Evolutionary conservation across 148 eudicot genomes (phyloP).

Genomic region (Selenicereus undatus): DNA sequence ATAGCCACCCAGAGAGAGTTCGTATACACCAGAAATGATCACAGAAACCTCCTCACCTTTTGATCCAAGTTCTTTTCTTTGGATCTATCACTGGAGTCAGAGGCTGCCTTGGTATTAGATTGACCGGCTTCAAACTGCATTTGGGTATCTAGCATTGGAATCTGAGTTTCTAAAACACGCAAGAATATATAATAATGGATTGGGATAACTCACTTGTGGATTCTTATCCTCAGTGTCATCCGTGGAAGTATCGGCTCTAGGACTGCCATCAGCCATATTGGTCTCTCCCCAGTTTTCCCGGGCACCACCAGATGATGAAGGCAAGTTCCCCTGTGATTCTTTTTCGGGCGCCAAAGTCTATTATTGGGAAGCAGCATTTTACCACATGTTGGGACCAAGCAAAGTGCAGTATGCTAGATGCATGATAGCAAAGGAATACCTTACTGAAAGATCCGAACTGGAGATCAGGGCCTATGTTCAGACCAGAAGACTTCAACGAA

Average conservation of each 20-base stretch:
- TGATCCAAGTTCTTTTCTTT: conserved; percentile 78
- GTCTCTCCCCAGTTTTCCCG: conserved; percentile 73
- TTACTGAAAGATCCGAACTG: conserved; percentile 56
- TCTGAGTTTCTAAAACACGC: neutral
- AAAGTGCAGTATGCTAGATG: neutral
- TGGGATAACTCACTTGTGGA: conserved; percentile 38
- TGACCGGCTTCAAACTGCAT: conserved; percentile 68
- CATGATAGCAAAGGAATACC: conserved; percentile 34
- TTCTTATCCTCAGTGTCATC: conserved; percentile 70
- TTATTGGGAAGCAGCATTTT: neutral
- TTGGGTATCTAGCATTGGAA: neutral
- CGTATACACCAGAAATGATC: neutral
- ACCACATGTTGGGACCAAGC: neutral
- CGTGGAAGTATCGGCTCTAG: conserved; percentile 74
- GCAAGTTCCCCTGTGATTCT: conserved; percentile 38
- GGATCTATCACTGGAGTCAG: conserved; percentile 87
- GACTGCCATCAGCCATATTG: conserved; percentile 74
- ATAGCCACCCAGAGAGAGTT: neutral
- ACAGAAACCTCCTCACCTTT: conserved; percentile 47
- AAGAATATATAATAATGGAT: conserved; percentile 3
- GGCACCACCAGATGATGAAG: conserved; percentile 37
- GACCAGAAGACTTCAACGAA: conserved; percentile 46
- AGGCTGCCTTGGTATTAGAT: conserved; percentile 43
- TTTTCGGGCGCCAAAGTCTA: conserved; percentile 19
- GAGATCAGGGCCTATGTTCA: conserved; percentile 43